Base-by-base conservation (phyloP, 192 early-diverging fungal species). In the Spizellomyces punctatus region DNA sequence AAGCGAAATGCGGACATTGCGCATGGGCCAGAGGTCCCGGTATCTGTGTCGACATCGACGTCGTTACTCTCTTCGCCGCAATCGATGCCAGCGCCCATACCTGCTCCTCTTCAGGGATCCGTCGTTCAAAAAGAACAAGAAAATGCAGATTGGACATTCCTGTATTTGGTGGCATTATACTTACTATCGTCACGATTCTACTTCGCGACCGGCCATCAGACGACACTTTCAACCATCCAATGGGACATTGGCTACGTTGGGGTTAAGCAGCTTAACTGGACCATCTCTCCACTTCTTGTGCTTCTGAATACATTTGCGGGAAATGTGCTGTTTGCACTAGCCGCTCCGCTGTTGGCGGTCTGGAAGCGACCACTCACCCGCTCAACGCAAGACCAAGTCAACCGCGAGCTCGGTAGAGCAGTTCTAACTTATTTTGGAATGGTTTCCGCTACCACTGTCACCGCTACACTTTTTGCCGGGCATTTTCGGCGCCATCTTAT, bases 181-280 rank as follows among this genome's bases (percentile, higher is more conserved):
- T 48, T 84, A 10, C 19, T 76, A 22, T 77, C 75, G 10, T 87
- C 84, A 55, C 79, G 84, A 21, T 77, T 85, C 9, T 99, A 92
- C 73, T 99, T 97, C 82, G 79, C 89, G 10, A 96, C 96, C 2
- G 95, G 94, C 9, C 97, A 99, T 74, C 97, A 99, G 77, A 86
- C 89, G 60, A 94, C 90, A 6, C 79, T 98, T 57, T 84, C 91
- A 8, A 91, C 92, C n/a, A 89, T 98, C 9, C 95, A 96, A 67
- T 98, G 94, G 93, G 88, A 90, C 22, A 80, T 92, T 0, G 94
- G 91, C 1, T 96, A 95, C 77, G 81, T 96, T 56, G 96, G 95
- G 6, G 78, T 98, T 42, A 75, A 83, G 6, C 84, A 92, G 19
- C 83, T 92, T 75, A 88, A 90, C 64, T 89, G 87, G 61, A 72